Evolutionary conservation across 441 rosid genomes (phyloP).

Genomic region (Erodium trifolium): DNA sequence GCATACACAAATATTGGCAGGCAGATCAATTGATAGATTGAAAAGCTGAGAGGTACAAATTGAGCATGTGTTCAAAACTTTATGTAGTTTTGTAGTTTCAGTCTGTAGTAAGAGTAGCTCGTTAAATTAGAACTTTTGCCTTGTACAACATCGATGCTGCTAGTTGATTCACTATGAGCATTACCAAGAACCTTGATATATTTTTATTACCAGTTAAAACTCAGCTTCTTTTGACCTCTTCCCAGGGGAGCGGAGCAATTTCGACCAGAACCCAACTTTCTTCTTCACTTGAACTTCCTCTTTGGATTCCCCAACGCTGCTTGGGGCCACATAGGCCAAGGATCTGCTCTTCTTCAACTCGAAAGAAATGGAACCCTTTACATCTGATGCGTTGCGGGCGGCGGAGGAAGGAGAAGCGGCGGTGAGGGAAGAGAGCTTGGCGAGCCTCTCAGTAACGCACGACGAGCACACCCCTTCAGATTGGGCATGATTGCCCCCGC

Average conservation of each 20-base stretch:
- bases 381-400: not conserved
- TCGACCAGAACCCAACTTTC: slow-evolving; percentile 57
- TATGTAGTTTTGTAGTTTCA: not conserved
- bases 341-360: slow-evolving; percentile 77
- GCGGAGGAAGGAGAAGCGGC: not conserved
- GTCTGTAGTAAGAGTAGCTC: not conserved
- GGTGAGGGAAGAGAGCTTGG: not conserved
- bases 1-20: not conserved
- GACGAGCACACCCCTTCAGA: not conserved
- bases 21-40: not conserved
- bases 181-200: not conserved
- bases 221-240: not conserved
- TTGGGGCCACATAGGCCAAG: slow-evolving; percentile 37
- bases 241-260: slow-evolving; percentile 33
- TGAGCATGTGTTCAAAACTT: not conserved
- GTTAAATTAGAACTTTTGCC: not conserved
- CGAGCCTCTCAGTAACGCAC: not conserved
- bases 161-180: not conserved
- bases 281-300: slow-evolving; percentile 29
- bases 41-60: not conserved
- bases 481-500: not conserved
- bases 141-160: not conserved
- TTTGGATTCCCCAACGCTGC: slow-evolving; percentile 6
- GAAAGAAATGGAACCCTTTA: slow-evolving; percentile 36
- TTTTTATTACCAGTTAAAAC: too few relatives aligned